Evolutionary conservation across 441 rosid genomes (phyloP).

Genomic region (Sinapis alba): DNA sequence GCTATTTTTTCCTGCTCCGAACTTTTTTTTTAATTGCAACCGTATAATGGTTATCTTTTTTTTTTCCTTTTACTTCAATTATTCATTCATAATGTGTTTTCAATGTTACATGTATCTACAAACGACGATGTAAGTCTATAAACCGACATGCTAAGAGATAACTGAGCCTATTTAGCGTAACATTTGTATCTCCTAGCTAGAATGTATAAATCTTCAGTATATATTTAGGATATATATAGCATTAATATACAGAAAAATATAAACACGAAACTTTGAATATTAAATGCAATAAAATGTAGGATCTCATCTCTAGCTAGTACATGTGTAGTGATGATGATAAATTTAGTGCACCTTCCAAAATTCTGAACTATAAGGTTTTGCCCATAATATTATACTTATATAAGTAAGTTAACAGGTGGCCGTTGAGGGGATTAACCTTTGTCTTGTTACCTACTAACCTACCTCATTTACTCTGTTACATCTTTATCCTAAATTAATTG

Average conservation of each 20-base stretch:
- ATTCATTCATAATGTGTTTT: neutral
- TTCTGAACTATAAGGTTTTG: slow-evolving; percentile 6
- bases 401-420: slow-evolving; percentile 26
- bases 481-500: neutral
- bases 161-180: neutral
- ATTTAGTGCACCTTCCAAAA: slow-evolving; percentile 24
- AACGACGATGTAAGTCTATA: neutral
- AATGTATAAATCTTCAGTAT: neutral
- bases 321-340: neutral
- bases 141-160: neutral
- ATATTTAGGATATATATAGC: neutral
- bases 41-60: neutral
- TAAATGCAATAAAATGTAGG: too few relatives aligned
- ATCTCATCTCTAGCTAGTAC: too few relatives aligned
- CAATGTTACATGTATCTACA: neutral
- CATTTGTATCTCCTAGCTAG: slow-evolving; percentile 5
- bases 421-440: slow-evolving; percentile 23
- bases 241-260: neutral
- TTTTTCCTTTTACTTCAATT: neutral
- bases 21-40: neutral
- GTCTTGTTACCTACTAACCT: slow-evolving; percentile 25
- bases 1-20: neutral
- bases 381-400: neutral
- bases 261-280: neutral
- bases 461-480: slow-evolving; percentile 18